These are phyloP conservation scores for Castanospermum australe DNA, from an alignment of 306 rosid genomes.

Conservation along the genomic window DNA sequence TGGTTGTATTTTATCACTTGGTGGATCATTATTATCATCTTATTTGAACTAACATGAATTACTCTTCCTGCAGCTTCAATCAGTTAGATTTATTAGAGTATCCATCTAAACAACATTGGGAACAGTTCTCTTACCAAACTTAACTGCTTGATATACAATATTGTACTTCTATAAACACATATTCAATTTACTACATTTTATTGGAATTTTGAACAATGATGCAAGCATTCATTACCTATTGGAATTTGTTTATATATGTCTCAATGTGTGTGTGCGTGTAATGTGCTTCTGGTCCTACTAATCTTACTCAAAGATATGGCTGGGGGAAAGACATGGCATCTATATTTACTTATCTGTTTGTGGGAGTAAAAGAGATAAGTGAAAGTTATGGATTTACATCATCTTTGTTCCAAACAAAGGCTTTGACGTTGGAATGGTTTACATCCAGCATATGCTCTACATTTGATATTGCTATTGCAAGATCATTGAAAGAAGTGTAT, in stretches of 20 bases:
- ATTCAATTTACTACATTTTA: background rate
- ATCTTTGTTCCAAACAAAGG: background rate
- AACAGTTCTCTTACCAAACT: too few species aligned
- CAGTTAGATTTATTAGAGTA: too few species aligned
- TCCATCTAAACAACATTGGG: too few species aligned
- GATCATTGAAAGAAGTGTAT: constrained; percentile 21
- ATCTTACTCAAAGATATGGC: background rate
- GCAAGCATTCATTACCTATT: background rate
- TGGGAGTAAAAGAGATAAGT: constrained; percentile 11
- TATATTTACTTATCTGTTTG: background rate
- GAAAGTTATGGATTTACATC: constrained; percentile 4
- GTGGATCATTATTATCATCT: too few species aligned
- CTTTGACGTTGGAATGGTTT: too few species aligned
- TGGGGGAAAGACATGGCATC: background rate
- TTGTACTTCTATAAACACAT: background rate
- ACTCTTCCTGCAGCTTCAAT: too few species aligned
- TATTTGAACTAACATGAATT: too few species aligned
- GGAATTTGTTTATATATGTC: too few species aligned
- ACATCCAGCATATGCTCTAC: background rate
- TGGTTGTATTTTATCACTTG: too few species aligned
- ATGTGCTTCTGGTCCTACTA: background rate
- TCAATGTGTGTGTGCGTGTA: too few species aligned
- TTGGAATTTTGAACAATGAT: background rate
- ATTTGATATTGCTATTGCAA: background rate
- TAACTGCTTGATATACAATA: background rate